Percentiles rank a stretch among this genome's conserved stretches.
Evolutionary conservation across 495 filamentous ascomycete genomes (phyloP).

Genomic region (Trichoderma reesei): DNA sequence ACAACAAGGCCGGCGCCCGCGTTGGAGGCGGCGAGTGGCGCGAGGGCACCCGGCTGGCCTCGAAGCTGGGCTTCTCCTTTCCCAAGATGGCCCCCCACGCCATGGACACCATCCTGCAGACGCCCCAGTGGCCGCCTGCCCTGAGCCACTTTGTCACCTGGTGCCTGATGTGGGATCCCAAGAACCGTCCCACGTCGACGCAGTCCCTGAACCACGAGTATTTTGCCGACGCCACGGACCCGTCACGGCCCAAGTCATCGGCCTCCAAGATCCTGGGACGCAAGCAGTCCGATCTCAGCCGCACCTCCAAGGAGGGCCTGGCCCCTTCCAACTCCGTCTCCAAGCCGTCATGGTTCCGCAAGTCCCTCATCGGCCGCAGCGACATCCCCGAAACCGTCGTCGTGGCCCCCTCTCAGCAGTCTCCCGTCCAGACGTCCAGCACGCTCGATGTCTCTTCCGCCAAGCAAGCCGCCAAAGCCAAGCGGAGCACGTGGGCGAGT

Average conservation of each 20-base stretch:
- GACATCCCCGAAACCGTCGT: conserved; percentile 35
- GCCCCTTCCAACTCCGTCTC: conserved; percentile 56
- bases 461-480: conserved; percentile 39
- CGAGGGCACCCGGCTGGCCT: conserved; percentile 83
- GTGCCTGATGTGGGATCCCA: conserved; percentile 99
- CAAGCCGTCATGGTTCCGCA: conserved; percentile 92
- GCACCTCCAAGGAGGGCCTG: conserved; percentile 50
- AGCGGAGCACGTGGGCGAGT: conserved; percentile 83
- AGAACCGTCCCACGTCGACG: conserved; percentile 82
- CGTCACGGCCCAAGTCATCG: conserved; percentile 82
- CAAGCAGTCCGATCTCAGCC: conserved; percentile 74
- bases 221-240: conserved; percentile 92
- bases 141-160: conserved; percentile 90
- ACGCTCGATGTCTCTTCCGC: conserved; percentile 43
- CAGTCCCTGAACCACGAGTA: conserved; percentile 92
- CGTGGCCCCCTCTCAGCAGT: conserved; percentile 36
- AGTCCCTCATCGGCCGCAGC: conserved; percentile 68
- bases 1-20: conserved; percentile 74
- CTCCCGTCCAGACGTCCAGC: conserved; percentile 48
- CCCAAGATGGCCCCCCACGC: conserved; percentile 98
- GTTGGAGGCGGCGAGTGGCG: conserved; percentile 98
- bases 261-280: conserved; percentile 73
- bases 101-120: conserved; percentile 86
- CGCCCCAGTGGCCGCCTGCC: conserved; percentile 84
- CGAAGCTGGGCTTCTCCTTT: conserved; percentile 96